Conservation (phyloP, 1,284 basidiomycete species). For the Cryptococcus amylolentus region DNA sequence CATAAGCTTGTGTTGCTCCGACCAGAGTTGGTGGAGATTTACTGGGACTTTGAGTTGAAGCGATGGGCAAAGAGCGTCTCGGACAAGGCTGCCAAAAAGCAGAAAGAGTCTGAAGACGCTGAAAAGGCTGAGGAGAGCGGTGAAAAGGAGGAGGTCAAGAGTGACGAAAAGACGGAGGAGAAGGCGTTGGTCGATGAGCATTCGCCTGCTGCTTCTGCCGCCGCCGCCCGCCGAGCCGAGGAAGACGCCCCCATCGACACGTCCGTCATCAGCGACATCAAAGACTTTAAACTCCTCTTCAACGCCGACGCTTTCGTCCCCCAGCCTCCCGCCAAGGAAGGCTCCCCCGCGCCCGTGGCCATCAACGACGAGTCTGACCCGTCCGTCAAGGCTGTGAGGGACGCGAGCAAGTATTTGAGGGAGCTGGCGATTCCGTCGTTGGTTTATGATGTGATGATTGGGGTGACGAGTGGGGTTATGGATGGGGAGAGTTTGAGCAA, state of each 20-base stretch:
- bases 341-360: constrained; percentile 20
- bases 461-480: constrained; percentile 50
- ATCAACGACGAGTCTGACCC: constrained; percentile 54
- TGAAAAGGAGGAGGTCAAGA: constrained; percentile 18
- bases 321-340: constrained; percentile 29
- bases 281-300: constrained; percentile 55
- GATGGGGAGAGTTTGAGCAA: constrained; percentile 55
- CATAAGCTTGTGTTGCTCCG: constrained; percentile 58
- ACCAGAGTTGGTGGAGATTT: constrained; percentile 56
- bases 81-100: constrained; percentile 18
- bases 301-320: constrained; percentile 60
- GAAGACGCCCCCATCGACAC: constrained; percentile 29
- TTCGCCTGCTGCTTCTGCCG: constrained; percentile 24
- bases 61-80: constrained; percentile 54
- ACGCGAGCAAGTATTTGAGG: constrained; percentile 55
- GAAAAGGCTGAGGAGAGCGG: constrained; percentile 11
- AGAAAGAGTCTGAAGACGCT: constrained; percentile 1
- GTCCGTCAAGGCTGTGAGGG: constrained; percentile 55
- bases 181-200: constrained; percentile 51
- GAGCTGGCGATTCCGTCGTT: constrained; percentile 52
- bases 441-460: constrained; percentile 54
- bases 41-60: constrained; percentile 55
- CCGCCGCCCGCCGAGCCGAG: constrained; percentile 27
- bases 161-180: constrained; percentile 14
- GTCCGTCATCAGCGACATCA: constrained; percentile 24